Evolutionary conservation across 768 basidiomycete species (phyloP).

Genomic region (Clitopilus passeckerianus): DNA sequence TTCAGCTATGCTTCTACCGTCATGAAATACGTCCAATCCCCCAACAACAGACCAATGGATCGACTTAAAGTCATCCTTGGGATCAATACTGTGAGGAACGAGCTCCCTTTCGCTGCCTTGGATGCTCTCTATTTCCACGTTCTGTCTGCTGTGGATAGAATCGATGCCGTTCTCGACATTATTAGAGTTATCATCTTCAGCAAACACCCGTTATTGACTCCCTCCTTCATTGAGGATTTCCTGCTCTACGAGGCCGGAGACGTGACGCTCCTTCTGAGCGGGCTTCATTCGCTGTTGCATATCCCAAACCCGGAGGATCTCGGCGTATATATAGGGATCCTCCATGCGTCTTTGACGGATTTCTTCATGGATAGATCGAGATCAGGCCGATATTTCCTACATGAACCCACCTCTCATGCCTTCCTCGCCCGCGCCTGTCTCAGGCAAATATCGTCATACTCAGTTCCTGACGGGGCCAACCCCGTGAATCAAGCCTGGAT

Average conservation of each 20-base stretch:
- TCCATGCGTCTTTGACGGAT: not conserved
- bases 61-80: not conserved
- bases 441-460: not conserved
- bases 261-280: not conserved
- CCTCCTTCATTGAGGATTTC: not conserved
- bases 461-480: no score
- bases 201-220: not conserved
- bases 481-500: no score
- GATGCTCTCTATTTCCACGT: constrained; percentile 3
- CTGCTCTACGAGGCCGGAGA: not conserved
- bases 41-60: not conserved
- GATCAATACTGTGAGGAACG: not conserved
- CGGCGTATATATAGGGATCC: not conserved
- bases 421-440: not conserved
- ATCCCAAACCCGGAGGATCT: not conserved
- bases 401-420: not conserved
- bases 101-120: constrained; percentile 1
- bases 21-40: not conserved
- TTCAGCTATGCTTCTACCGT: constrained; percentile 3
- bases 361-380: not conserved
- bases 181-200: not conserved
- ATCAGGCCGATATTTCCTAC: not conserved
- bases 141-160: not conserved
- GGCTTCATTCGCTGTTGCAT: not conserved
- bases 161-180: not conserved